Evolutionary conservation across 2,329 filamentous ascomycete genomes (phyloP), one percentile per base, ranked within the genome.

Genomic region (Talaromyces rugulosus): DNA sequence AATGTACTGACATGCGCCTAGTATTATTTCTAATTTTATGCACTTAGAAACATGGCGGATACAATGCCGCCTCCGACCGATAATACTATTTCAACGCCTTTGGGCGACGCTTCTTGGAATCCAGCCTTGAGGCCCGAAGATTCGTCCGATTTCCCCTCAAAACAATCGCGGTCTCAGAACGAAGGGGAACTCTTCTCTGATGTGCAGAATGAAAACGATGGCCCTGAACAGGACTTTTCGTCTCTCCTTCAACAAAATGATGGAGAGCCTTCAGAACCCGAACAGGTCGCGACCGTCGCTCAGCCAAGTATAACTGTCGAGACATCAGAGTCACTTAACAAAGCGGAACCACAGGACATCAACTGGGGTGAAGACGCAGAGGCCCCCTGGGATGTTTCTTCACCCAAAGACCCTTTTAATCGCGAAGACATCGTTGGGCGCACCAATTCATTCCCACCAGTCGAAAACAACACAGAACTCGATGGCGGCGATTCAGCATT

Each of bases 121-220:
- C 83, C 84, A 52, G 83, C 84, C 23, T 71, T 83, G 63, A 75
- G 81, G 69, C 78, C 80, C 42, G 78, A 84, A 28, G 64, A 69
- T 50, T 62, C 69, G 59, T 63, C 66, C 50, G 40, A 58, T 52
- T 34, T 59, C 36, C 60, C 66, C 55, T 58, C 65, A 42, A 56
- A 64, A n/a, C 59, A 64, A 40, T 27, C 65, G 31, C 59, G 63
- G 40, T 64, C 66, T 51, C 27, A 56, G 16, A 33, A 30, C 30
- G 55, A 54, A 18, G 42, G 58, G 30, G n/a, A 27, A 11, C 12
- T 18, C 12, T 42, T 31, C 12, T 14, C 50, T 11, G 18, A 44
- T 34, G 27, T 14, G 27, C 36, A n/a, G 16, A 51, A 51, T 40
- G 51, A 44, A n/a, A 16, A 53, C 12, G 12, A 23, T 16, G 31